These are phyloP conservation scores for Crithidia sp. DNA, from an alignment of 208 protist species.

Conservation along the genomic window DNA sequence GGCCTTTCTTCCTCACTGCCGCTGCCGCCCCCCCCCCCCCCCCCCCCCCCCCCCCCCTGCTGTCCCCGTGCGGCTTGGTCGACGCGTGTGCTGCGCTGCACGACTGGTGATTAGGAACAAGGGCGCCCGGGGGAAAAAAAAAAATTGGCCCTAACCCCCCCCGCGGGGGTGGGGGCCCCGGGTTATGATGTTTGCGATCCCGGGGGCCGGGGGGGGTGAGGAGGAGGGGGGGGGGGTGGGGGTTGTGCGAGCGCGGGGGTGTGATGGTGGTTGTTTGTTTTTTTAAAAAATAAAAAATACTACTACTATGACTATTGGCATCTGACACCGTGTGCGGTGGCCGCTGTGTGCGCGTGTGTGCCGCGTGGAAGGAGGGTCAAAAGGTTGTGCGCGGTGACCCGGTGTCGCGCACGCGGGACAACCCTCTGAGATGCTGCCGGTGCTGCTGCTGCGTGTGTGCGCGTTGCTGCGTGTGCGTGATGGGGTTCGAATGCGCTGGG, in stretches of 20 bases:
- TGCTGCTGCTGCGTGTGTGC: background rate
- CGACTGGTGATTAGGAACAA: slow-evolving; percentile 34
- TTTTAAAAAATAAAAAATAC: slow-evolving; percentile 33
- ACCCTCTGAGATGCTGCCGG: background rate
- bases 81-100: slow-evolving; percentile 2
- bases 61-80: background rate
- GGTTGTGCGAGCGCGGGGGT: slow-evolving; percentile 4
- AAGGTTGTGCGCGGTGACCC: slow-evolving; percentile 14
- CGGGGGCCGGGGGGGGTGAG: background rate
- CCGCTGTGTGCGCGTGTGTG: background rate
- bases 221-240: too few species aligned
- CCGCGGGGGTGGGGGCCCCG: slow-evolving; percentile 34
- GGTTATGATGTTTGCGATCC: slow-evolving; percentile 22
- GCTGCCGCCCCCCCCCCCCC: too few species aligned
- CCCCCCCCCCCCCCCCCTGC: too few species aligned
- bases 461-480: background rate
- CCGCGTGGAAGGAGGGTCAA: slow-evolving; percentile 6
- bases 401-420: slow-evolving; percentile 15
- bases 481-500: slow-evolving; percentile 60
- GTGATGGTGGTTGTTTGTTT: slow-evolving; percentile 37
- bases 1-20: background rate
- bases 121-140: slow-evolving; percentile 34
- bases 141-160: slow-evolving; percentile 19
- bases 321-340: slow-evolving; percentile 19
- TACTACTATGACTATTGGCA: slow-evolving; percentile 44